Conservation (phyloP, 345 rosid genomes). For the Boechera retrofracta region DNA sequence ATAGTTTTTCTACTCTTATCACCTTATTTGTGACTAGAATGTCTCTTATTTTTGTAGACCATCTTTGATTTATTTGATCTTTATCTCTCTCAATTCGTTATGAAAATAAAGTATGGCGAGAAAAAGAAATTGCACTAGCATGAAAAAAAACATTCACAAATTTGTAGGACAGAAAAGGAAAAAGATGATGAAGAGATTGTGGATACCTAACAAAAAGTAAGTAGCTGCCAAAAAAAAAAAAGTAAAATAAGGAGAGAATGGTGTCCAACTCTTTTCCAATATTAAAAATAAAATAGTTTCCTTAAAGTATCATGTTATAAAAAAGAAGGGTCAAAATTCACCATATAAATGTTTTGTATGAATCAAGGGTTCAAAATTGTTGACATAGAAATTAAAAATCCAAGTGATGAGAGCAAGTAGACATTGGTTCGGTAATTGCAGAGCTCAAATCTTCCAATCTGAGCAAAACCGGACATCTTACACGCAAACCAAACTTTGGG, state of each 20-base stretch:
- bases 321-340: background rate
- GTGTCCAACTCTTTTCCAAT: background rate
- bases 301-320: background rate
- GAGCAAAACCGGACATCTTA: slow-evolving; percentile 35
- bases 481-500: background rate
- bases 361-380: background rate
- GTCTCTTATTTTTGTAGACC: background rate
- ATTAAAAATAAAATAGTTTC: background rate
- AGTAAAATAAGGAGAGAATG: background rate
- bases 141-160: too few relatives aligned
- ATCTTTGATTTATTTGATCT: too few relatives aligned
- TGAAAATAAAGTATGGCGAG: too few relatives aligned
- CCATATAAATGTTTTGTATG: background rate
- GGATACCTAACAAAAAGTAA: background rate
- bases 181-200: background rate
- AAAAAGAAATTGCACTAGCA: too few relatives aligned
- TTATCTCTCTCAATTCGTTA: too few relatives aligned
- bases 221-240: too few relatives aligned
- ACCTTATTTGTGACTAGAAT: background rate
- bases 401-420: background rate
- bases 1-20: background rate
- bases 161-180: too few relatives aligned
- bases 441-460: slow-evolving; percentile 28
- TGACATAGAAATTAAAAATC: background rate
- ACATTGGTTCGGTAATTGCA: background rate